Evolutionary conservation across 768 basidiomycete species (phyloP).

Genomic region (Suillus subalutaceus): DNA sequence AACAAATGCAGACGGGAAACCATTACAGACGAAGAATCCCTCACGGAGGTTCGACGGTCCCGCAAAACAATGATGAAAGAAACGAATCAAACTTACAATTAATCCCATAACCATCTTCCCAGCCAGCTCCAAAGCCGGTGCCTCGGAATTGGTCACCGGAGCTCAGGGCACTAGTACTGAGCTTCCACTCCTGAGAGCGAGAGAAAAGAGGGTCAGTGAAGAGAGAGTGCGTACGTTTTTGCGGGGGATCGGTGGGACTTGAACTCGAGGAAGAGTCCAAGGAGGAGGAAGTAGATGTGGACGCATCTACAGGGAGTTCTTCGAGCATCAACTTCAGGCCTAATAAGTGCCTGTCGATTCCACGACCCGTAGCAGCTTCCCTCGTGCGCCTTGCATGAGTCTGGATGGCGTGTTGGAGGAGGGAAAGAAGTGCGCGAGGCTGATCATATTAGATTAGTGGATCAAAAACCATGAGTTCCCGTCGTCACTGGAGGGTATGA

Average conservation of each 20-base stretch:
- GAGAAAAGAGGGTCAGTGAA: slow-evolving; percentile 81
- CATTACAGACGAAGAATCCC: not conserved
- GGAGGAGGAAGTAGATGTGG: not conserved
- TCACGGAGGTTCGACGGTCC: not conserved
- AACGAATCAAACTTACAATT: slow-evolving; percentile 65
- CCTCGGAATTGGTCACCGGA: slow-evolving; percentile 86
- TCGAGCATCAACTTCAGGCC: slow-evolving; percentile 72
- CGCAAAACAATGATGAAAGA: not conserved
- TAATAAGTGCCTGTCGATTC: slow-evolving; percentile 90
- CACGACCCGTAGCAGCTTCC: slow-evolving; percentile 78
- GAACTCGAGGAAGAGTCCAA: not conserved
- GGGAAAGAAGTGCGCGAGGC: slow-evolving; percentile 38
- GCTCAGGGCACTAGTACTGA: slow-evolving; percentile 89
- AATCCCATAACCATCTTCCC: slow-evolving; percentile 89
- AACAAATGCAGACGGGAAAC: not conserved
- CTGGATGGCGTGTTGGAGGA: slow-evolving; percentile 69
- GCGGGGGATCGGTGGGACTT: slow-evolving; percentile 36
- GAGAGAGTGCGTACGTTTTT: slow-evolving; percentile 35
- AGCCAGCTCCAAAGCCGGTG: slow-evolving; percentile 86
- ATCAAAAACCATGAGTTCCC: not conserved
- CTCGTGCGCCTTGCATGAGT: slow-evolving; percentile 74
- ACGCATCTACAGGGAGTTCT: slow-evolving; percentile 5
- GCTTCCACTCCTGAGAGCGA: slow-evolving; percentile 79
- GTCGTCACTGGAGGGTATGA: not conserved
- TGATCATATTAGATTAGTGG: slow-evolving; percentile 16